Percentiles rank a stretch among this genome's conserved stretches.
Evolutionary conservation across 139 green algal genomes (phyloP).

Genomic region (Haematococcus sp.): DNA sequence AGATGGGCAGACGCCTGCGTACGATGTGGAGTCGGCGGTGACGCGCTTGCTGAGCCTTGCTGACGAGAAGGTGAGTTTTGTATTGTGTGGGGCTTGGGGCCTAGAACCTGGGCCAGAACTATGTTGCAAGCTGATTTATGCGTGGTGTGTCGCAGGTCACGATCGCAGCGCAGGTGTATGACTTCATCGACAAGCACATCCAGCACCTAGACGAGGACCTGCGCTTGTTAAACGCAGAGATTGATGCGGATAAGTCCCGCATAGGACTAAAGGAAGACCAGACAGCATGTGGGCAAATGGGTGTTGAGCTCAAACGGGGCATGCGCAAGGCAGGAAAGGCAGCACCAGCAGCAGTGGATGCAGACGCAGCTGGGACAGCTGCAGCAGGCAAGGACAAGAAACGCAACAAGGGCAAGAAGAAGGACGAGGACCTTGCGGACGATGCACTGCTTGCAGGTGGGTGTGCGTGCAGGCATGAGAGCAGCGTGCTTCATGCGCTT

Average conservation of each 20-base stretch:
- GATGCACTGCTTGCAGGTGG: not conserved
- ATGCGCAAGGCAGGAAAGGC: slow-evolving; percentile 10
- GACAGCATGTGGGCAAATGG: slow-evolving; percentile 18
- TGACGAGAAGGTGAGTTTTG: slow-evolving; percentile 28
- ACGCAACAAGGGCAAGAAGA: not conserved
- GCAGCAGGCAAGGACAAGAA: not conserved
- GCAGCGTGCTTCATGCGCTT: too few relatives aligned
- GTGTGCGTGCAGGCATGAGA: not conserved
- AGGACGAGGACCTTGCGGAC: not conserved
- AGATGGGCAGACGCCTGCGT: not conserved
- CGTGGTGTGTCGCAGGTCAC: slow-evolving; percentile 28
- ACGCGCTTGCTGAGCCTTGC: slow-evolving; percentile 16
- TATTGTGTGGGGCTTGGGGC: not conserved
- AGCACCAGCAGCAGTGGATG: not conserved
- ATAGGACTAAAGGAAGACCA: slow-evolving; percentile 52
- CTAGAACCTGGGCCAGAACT: not conserved
- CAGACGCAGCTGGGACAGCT: not conserved
- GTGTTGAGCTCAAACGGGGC: slow-evolving; percentile 8
- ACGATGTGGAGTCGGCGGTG: slow-evolving; percentile 16
- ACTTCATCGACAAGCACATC: slow-evolving; percentile 82
- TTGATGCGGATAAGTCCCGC: slow-evolving; percentile 51
- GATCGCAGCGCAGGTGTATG: slow-evolving; percentile 75
- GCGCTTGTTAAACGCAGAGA: slow-evolving; percentile 57
- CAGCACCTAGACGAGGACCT: slow-evolving; percentile 62
- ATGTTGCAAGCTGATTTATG: too few relatives aligned